phyloP scores from a whole-genome alignment of 2,329 filamentous ascomycete genomes.

The Trichoderma sp. region DNA sequence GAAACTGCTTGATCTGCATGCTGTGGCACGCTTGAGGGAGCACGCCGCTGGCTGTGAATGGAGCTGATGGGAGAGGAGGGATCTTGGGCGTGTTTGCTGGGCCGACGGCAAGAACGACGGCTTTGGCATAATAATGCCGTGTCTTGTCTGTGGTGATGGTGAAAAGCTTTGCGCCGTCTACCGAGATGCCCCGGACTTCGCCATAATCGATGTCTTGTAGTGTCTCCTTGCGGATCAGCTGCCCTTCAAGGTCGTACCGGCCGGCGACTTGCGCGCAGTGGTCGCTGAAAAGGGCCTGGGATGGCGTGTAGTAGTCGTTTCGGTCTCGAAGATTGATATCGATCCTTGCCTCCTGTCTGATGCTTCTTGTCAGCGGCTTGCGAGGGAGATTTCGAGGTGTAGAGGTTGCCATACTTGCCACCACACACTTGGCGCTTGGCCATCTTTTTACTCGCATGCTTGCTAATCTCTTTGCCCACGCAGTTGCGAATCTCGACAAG shows the following conservation, averaged over 20 bases:
- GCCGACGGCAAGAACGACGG: constrained; percentile 71
- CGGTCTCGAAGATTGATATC: constrained; percentile 67
- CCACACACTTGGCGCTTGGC: constrained; percentile 41
- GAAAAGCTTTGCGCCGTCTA: constrained; percentile 61
- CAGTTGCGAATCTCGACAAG: constrained; percentile 71
- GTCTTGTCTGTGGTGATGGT: constrained; percentile 53
- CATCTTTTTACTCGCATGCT: constrained; percentile 67
- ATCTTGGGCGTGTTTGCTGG: constrained; percentile 63
- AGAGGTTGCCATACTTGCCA: constrained; percentile 45
- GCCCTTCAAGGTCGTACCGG: constrained; percentile 51
- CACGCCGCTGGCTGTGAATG: constrained; percentile 13
- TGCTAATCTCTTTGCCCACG: constrained; percentile 78
- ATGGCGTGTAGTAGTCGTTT: constrained; percentile 70
- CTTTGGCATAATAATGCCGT: constrained; percentile 55
- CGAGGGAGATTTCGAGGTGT: too few relatives aligned
- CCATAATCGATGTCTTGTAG: constrained; percentile 65
- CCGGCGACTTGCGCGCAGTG: constrained; percentile 61
- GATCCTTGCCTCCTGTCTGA: constrained; percentile 48
- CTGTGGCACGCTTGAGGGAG: constrained; percentile 61
- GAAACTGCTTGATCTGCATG: constrained; percentile 63
- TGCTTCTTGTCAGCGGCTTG: constrained; percentile 20
- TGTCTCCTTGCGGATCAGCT: constrained; percentile 62
- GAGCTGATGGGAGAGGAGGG: constrained; percentile 44
- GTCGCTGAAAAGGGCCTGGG: constrained; percentile 61
- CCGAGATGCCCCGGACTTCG: constrained; percentile 47